A percentile compares a stretch with the other conserved stretches of the same genome.
phyloP scores from a whole-genome alignment of 495 filamentous ascomycete genomes.

The Lophiotrema nucula region DNA sequence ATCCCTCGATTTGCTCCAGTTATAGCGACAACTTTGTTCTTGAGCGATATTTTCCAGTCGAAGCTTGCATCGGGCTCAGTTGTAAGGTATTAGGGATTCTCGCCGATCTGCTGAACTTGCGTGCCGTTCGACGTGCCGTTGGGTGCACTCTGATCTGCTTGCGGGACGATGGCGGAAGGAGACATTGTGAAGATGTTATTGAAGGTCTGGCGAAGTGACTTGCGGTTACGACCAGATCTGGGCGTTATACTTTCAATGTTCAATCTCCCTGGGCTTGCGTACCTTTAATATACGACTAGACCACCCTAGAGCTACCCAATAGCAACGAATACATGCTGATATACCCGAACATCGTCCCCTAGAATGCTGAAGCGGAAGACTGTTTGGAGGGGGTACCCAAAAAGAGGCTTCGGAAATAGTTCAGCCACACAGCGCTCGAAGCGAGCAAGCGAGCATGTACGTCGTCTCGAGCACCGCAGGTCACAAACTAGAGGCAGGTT shows the following conservation, averaged over 20 bases:
- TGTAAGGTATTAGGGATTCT: constrained; percentile 16
- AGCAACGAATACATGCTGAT: too few relatives aligned
- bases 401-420: too few relatives aligned
- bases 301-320: too few relatives aligned
- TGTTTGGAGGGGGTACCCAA: too few relatives aligned
- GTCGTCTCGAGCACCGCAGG: constrained; percentile 12
- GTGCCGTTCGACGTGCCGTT: not conserved
- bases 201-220: not conserved
- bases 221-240: not conserved
- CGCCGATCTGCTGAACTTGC: not conserved
- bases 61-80: constrained; percentile 28
- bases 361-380: too few relatives aligned
- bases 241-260: too few relatives aligned
- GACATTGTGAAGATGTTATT: constrained; percentile 11
- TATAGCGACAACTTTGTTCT: constrained; percentile 32
- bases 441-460: too few relatives aligned
- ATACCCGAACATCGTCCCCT: too few relatives aligned
- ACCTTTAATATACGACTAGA: not conserved
- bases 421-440: too few relatives aligned
- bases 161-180: constrained; percentile 9
- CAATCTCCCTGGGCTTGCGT: not conserved
- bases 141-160: not conserved
- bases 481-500: too few relatives aligned
- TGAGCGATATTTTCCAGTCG: constrained; percentile 35
- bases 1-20: constrained; percentile 23